These are phyloP conservation scores for Saturnispora serradocipensis DNA, from an alignment of 805 yeast genomes.

Conservation along the genomic window DNA sequence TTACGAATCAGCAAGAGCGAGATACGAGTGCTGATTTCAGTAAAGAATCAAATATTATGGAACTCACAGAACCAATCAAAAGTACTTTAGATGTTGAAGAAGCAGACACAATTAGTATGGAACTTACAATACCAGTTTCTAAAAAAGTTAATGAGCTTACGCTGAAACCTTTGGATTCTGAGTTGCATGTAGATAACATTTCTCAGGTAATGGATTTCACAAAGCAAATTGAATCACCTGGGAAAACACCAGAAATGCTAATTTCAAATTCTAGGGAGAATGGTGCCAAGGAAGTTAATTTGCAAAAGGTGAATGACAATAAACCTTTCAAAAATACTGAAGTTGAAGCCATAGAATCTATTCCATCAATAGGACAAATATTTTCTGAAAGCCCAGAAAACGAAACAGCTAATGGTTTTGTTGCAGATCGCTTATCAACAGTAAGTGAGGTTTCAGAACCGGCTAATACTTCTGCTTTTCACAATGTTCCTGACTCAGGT, in stretches of 20 bases:
- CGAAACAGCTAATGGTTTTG: neutral
- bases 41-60: neutral
- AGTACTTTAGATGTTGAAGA: neutral
- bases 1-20: neutral
- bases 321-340: neutral
- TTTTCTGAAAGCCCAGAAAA: neutral
- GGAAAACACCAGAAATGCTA: neutral
- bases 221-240: neutral
- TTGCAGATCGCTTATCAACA: slow-evolving; percentile 2
- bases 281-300: slow-evolving; percentile 4
- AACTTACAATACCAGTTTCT: neutral
- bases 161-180: neutral
- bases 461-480: neutral
- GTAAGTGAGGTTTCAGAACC: slow-evolving; percentile 10
- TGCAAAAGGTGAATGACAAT: neutral
- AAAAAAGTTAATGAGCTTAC: neutral
- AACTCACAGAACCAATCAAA: slow-evolving; percentile 11
- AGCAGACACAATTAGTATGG: neutral
- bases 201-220: slow-evolving; percentile 10
- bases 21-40: neutral
- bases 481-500: neutral
- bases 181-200: neutral
- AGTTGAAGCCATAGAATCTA: neutral
- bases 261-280: neutral
- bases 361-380: neutral